Evolutionary conservation across 1,284 basidiomycete genomes (phyloP), one percentile per base, ranked within the genome.

Genomic region (Rhodofomes roseus): DNA sequence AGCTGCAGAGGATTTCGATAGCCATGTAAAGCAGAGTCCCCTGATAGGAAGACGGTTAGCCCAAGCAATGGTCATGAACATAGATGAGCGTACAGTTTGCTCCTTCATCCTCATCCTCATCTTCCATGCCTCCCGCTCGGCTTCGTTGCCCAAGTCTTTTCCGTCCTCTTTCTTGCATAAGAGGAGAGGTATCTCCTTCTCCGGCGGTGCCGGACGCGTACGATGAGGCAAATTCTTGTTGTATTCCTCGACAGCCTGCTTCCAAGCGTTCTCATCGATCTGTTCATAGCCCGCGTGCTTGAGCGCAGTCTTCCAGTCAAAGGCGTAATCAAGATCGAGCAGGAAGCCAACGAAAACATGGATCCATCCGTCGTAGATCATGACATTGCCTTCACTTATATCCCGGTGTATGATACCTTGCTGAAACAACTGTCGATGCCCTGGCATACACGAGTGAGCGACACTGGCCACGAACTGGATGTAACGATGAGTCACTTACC

Each of bases 21-120:
- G 63, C 58, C 58, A 63, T 63, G 56, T 60, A 65, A 31, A 53
- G 54, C 27, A 48, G 60, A 4, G 63, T 63, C 14, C 63, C 63
- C 63, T 65, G 25, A 1, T 18, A n/a, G 23, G 12, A 16, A 34
- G 16, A n/a, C 1, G 44, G 1, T 18, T 7, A 9, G n/a, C 7
- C 20, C 18, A 22, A 5, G 8, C 20, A 43, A 12, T 29, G n/a
- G 11, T 16, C 16, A 29, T 0, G 9, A 29, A 8, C 1, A 25
- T 6, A 8, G 7, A 36, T 16, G 4, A 27, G 31, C 61, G 14
- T n/a, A 62, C 61, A 6, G 56, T 60, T 8, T 56, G 44, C 25
- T 60, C 61, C 20, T 60, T 62, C 48, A 6, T 14, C 34, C 22
- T 40, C 43, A 34, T 54, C 29, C 27, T 34, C 53, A 6, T 22